A percentile compares a stretch with the other conserved stretches of the same genome.
Conservation (phyloP, 2,329 filamentous ascomycete species). For the Claviceps cyperi region DNA sequence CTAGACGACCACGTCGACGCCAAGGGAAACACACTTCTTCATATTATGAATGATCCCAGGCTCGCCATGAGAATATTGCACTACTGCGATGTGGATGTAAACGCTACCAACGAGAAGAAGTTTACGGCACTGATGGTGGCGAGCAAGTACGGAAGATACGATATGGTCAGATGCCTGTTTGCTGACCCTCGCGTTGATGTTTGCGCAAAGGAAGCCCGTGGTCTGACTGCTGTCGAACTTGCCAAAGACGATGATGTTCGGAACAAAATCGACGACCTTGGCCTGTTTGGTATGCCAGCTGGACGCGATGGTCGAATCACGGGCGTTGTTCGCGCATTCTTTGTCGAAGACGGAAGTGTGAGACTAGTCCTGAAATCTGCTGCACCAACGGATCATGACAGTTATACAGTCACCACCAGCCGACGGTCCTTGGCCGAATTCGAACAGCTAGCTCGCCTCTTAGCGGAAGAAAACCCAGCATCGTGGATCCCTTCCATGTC, state of each 20-base stretch:
- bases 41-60: slow-evolving; percentile 78
- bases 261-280: slow-evolving; percentile 89
- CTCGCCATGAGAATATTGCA: slow-evolving; percentile 63
- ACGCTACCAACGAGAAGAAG: slow-evolving; percentile 84
- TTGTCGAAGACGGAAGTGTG: slow-evolving; percentile 90
- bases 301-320: slow-evolving; percentile 71
- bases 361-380: slow-evolving; percentile 90
- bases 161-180: slow-evolving; percentile 81
- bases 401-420: slow-evolving; percentile 89
- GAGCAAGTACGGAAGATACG: slow-evolving; percentile 92
- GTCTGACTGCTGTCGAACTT: slow-evolving; percentile 85
- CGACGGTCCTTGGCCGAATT: slow-evolving; percentile 79
- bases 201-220: slow-evolving; percentile 68
- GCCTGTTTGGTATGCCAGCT: slow-evolving; percentile 61
- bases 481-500: slow-evolving; percentile 81
- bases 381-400: slow-evolving; percentile 64
- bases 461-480: slow-evolving; percentile 80
- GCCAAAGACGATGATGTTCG: slow-evolving; percentile 96
- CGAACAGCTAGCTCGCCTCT: slow-evolving; percentile 71
- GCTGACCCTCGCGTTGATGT: slow-evolving; percentile 78
- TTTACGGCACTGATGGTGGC: slow-evolving; percentile 97
- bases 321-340: slow-evolving; percentile 86
- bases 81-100: slow-evolving; percentile 86
- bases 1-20: slow-evolving; percentile 83
- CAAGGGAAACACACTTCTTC: slow-evolving; percentile 90